phyloP scores from a whole-genome alignment of 495 filamentous ascomycete species.

The Penicillium longicatenatum region DNA sequence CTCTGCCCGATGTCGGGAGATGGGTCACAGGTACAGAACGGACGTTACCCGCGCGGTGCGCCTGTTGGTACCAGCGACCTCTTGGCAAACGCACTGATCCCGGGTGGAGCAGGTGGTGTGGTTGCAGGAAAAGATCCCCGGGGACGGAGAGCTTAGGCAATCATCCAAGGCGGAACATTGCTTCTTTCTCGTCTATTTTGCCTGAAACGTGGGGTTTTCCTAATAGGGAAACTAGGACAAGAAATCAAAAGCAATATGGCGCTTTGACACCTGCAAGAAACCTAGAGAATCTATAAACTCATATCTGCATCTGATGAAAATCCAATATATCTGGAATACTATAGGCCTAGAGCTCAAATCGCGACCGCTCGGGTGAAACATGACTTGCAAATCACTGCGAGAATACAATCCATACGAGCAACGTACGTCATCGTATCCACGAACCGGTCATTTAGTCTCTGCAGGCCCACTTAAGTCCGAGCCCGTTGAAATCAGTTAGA shows the following conservation, averaged over 20 bases:
- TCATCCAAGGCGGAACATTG: neutral
- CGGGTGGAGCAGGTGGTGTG: neutral
- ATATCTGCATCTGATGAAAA: too few relatives aligned
- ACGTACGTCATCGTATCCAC: too few relatives aligned
- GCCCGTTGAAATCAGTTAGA: too few relatives aligned
- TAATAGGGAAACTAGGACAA: neutral
- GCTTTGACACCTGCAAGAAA: slow-evolving; percentile 4
- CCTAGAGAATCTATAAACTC: too few relatives aligned
- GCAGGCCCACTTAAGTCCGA: too few relatives aligned
- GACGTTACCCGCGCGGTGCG: neutral
- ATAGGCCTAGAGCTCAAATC: too few relatives aligned
- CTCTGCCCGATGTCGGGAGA: slow-evolving; percentile 25
- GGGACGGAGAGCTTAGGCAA: too few relatives aligned
- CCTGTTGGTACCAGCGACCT: neutral
- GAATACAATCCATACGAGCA: too few relatives aligned
- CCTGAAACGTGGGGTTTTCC: slow-evolving; percentile 22
- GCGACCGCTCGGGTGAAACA: too few relatives aligned
- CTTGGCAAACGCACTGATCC: slow-evolving; percentile 5
- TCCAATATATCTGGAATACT: too few relatives aligned
- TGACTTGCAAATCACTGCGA: too few relatives aligned
- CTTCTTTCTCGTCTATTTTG: slow-evolving; percentile 16
- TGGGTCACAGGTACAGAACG: neutral
- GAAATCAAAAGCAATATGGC: neutral
- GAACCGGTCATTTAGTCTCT: too few relatives aligned
- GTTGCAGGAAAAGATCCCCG: neutral